Conservation (phyloP, 805 yeast genomes). For the Ogataea angusta region DNA sequence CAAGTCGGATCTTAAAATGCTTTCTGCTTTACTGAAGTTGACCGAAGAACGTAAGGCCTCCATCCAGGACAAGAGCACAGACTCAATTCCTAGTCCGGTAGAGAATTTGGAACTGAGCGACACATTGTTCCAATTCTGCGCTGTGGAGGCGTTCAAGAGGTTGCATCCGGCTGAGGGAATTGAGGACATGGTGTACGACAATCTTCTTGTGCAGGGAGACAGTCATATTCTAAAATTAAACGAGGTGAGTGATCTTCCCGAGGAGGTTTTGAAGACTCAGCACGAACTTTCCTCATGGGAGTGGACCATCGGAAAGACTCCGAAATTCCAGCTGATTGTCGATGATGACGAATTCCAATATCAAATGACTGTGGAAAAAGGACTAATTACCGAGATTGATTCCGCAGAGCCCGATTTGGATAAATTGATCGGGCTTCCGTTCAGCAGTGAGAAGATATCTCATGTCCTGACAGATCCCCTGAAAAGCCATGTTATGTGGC, state of each 20-base stretch:
- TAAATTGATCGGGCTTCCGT: constrained; percentile 15
- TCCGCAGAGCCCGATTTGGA: constrained; percentile 16
- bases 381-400: constrained; percentile 26
- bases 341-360: constrained; percentile 27
- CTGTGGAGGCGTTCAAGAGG: constrained; percentile 39
- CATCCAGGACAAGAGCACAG: constrained; percentile 42
- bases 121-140: constrained; percentile 45
- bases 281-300: constrained; percentile 53
- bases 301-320: constrained; percentile 78
- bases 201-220: constrained; percentile 10
- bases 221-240: constrained; percentile 27
- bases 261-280: constrained; percentile 40
- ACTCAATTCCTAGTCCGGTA: constrained; percentile 80
- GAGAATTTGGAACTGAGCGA: constrained; percentile 52
- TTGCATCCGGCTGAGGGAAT: constrained; percentile 15
- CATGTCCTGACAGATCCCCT: constrained; percentile 3
- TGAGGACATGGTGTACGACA: constrained; percentile 10
- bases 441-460: constrained; percentile 19
- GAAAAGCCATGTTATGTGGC: constrained; percentile 24
- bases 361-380: constrained; percentile 50
- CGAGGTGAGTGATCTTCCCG: constrained; percentile 25
- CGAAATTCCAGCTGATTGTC: constrained; percentile 59
- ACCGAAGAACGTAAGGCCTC: constrained; percentile 13
- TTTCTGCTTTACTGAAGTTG: constrained; percentile 54
- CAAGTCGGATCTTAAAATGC: constrained; percentile 54